A percentile compares a stretch with the other conserved stretches of the same genome.
phyloP scores from a whole-genome alignment of 495 filamentous ascomycete genomes.

The Penicillium malachiteum region DNA sequence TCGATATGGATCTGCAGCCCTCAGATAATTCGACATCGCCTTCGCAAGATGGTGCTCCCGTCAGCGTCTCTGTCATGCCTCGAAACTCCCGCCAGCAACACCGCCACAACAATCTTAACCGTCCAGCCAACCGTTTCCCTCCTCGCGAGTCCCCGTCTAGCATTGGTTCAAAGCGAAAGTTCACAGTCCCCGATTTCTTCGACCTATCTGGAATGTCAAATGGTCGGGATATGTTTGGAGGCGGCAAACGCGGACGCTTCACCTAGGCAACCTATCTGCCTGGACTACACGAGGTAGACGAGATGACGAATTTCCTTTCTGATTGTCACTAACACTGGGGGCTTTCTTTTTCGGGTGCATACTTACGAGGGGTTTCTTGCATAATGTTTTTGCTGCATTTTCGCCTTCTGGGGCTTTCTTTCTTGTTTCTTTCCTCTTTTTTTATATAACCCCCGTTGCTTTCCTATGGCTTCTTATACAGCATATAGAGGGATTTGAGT shows the following conservation, averaged over 20 bases:
- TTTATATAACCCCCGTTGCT: conserved; percentile 11
- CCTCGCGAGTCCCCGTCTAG: conserved; percentile 44
- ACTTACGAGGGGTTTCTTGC: conserved; percentile 38
- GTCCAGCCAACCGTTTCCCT: conserved; percentile 42
- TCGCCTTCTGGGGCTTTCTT: conserved; percentile 14
- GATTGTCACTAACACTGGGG: conserved; percentile 39
- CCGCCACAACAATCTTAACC: conserved; percentile 46
- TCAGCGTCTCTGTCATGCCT: conserved; percentile 53
- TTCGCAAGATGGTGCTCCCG: conserved; percentile 38
- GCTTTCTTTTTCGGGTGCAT: conserved; percentile 38
- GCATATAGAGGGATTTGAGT: conserved; percentile 43
- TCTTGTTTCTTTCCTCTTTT: background rate
- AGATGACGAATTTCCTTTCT: conserved; percentile 41
- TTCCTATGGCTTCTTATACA: conserved; percentile 23
- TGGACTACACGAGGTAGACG: conserved; percentile 39
- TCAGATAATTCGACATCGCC: conserved; percentile 37
- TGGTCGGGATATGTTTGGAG: conserved; percentile 63
- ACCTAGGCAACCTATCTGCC: conserved; percentile 33
- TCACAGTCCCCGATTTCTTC: conserved; percentile 77
- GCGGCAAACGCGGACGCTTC: conserved; percentile 71
- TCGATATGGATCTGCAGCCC: conserved; percentile 64
- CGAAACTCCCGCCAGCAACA: conserved; percentile 51
- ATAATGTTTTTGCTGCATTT: conserved; percentile 26
- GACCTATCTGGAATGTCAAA: conserved; percentile 69
- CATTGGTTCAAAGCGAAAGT: conserved; percentile 74